Evolutionary conservation across 768 basidiomycete species (phyloP).

Genomic region (Boletus insuetus): DNA sequence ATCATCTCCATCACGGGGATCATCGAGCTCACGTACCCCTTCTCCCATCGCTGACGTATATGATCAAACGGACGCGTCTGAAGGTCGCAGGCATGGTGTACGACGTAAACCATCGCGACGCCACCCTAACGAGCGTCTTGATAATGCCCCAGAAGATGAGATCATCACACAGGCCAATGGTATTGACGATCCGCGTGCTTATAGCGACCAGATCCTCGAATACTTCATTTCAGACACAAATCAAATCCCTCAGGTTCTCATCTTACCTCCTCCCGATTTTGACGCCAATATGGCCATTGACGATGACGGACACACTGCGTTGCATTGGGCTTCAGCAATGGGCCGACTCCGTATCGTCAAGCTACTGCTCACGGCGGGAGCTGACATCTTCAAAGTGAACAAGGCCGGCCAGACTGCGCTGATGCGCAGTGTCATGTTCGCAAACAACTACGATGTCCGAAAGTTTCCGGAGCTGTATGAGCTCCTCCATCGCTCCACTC

Average conservation of each 20-base stretch:
- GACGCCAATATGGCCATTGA: constrained; percentile 97
- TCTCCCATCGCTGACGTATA: constrained; percentile 67
- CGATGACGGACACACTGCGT: constrained; percentile 94
- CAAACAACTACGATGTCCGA: constrained; percentile 98
- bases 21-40: constrained; percentile 90
- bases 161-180: constrained; percentile 41
- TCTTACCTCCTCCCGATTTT: constrained; percentile 85
- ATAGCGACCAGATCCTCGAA: constrained; percentile 94
- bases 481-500: constrained; percentile 93
- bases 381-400: constrained; percentile 96
- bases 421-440: constrained; percentile 99
- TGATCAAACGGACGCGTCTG: constrained; percentile 26
- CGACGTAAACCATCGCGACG: constrained; percentile 50
- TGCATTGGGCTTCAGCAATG: constrained; percentile 99
- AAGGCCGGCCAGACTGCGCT: constrained; percentile 94
- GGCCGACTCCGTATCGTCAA: constrained; percentile 96
- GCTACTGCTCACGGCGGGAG: constrained; percentile 87
- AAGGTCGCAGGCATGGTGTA: constrained; percentile 34
- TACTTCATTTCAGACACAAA: constrained; percentile 98
- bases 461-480: constrained; percentile 99
- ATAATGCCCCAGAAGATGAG: constrained; percentile 45
- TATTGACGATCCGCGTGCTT: constrained; percentile 57
- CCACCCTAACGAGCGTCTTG: constrained; percentile 44
- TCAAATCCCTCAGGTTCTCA: constrained; percentile 83
- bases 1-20: constrained; percentile 81